Evolutionary conservation across 202 grass and related monocot species (phyloP).

Genomic region (Zoysia matrella): DNA sequence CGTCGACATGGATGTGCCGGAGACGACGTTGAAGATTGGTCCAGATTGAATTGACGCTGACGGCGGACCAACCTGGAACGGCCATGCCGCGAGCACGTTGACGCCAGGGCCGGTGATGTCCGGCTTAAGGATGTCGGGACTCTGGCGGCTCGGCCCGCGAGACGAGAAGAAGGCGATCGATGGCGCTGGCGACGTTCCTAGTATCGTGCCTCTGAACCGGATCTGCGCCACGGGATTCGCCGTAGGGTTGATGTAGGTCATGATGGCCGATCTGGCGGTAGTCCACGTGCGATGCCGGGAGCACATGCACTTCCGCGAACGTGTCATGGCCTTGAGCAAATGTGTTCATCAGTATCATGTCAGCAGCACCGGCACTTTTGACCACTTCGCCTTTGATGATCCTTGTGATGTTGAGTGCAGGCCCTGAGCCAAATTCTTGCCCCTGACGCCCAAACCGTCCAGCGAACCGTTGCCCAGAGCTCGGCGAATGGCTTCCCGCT

Average conservation of each 20-base stretch:
- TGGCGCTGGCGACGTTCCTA: conserved; percentile 62
- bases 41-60: neutral
- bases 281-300: conserved; percentile 60
- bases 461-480: conserved; percentile 54
- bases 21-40: conserved; percentile 57
- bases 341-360: conserved; percentile 63
- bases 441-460: conserved; percentile 53
- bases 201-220: conserved; percentile 54
- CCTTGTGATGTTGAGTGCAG: neutral
- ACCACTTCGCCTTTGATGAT: conserved; percentile 48
- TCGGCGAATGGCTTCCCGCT: neutral
- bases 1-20: conserved; percentile 83
- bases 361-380: conserved; percentile 56
- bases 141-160: conserved; percentile 58
- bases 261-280: conserved; percentile 48
- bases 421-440: conserved; percentile 58
- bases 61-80: conserved; percentile 38
- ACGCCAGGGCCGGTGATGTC: conserved; percentile 51
- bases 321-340: conserved; percentile 52
- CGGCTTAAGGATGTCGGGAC: conserved; percentile 51
- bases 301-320: conserved; percentile 50
- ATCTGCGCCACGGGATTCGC: conserved; percentile 40
- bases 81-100: conserved; percentile 67
- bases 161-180: conserved; percentile 74
- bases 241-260: conserved; percentile 50